phyloP scores from a whole-genome alignment of 1,284 basidiomycete genomes.

The Melampsora larici-populina region DNA sequence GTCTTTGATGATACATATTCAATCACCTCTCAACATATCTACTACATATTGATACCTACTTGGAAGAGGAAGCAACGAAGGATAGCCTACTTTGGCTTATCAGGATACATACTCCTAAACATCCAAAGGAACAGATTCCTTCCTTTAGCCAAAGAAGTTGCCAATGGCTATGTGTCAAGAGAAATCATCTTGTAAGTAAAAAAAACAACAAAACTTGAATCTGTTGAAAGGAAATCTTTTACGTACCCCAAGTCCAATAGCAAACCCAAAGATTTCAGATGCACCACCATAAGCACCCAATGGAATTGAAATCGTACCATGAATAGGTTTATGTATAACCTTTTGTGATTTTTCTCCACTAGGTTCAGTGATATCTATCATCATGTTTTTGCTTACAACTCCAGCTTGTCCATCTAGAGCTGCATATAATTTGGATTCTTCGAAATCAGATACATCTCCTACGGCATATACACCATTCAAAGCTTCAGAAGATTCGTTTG shows the following conservation, averaged over 20 bases:
- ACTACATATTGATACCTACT: too few relatives aligned
- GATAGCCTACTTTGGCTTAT: not conserved
- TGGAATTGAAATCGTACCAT: conserved; percentile 30
- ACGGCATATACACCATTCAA: conserved; percentile 20
- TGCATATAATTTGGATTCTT: conserved; percentile 32
- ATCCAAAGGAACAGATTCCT: conserved; percentile 27
- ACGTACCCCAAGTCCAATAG: conserved; percentile 34
- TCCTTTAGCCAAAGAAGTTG: conserved; percentile 32
- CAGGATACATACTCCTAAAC: conserved; percentile 37
- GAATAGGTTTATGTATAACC: conserved; percentile 28
- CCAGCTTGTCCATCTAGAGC: conserved; percentile 37
- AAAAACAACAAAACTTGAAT: not conserved
- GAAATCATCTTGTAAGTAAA: not conserved
- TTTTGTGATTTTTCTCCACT: not conserved
- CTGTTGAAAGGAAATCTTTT: not conserved
- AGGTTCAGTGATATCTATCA: conserved; percentile 12
- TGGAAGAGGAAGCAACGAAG: not conserved
- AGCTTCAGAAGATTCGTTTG: not conserved
- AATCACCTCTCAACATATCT: too few relatives aligned
- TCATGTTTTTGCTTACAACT: conserved; percentile 17
- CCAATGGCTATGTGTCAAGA: conserved; percentile 10
- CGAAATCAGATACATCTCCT: conserved; percentile 31
- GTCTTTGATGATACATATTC: too few relatives aligned
- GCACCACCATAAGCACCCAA: conserved; percentile 33
- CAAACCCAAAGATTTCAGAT: conserved; percentile 22